Base-by-base conservation (phyloP, 495 filamentous ascomycete species). In the Staphylotrichum tortipilum region DNA sequence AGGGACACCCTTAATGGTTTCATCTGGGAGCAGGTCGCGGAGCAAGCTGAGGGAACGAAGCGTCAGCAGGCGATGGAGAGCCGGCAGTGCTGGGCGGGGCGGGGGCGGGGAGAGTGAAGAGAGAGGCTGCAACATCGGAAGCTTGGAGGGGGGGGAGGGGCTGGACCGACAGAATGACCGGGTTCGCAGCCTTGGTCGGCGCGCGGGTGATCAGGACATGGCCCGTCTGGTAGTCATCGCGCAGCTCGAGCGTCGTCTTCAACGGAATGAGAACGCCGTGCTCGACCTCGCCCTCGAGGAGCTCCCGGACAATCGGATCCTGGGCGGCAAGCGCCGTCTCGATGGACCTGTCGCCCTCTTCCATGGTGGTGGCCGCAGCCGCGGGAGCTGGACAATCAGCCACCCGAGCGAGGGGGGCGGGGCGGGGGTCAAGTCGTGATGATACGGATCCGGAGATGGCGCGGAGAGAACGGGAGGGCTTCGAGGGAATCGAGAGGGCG, bases 1-100 rank as follows among this genome's bases (percentile, higher is more conserved):
- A 59, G 78, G 76, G 28, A 89, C 70, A 52, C 83, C 77, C 45
- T 78, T 74, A 56, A 73, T 70, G n/a, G 73, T 66, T 56, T 79
- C 69, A 57, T 77, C 75, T 28, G 77, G 78, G 38, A 81, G 69
- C 42, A 75, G 54, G 19, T 56, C 54, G 53, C 74, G 66, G 45
- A 80, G 51, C 24, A 68, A 44, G 33, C 77, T 80, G 52, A 28
- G 31, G 33, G 22, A 23, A 24, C n/a, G 1, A 38, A 55, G 12
- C 49, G 61, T 42, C 12, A 48, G 42, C n/a, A 31, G 7, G n/a
- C n/a, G n/a, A n/a, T n/a, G n/a, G n/a, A n/a, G n/a, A n/a, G n/a
- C n/a, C n/a, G n/a, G n/a, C n/a, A n/a, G n/a, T n/a, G n/a, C n/a
- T n/a, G n/a, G n/a, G n/a, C n/a, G n/a, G n/a, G n/a, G n/a, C n/a